Base-by-base conservation (phyloP, 2,329 filamentous ascomycete species). In the Acephala macrosclerotiorum region DNA sequence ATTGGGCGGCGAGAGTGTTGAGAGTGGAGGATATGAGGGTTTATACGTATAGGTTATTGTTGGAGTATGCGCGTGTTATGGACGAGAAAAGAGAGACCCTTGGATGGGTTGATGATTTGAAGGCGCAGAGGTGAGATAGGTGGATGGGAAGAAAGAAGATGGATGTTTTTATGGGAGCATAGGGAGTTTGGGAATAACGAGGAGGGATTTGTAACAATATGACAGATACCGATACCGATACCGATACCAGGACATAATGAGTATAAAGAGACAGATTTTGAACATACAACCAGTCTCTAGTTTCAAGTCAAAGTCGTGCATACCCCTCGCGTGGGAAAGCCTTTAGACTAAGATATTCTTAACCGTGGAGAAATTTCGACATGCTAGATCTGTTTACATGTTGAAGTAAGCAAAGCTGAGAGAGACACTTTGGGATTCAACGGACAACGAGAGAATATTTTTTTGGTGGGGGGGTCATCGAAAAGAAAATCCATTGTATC, bases 1-100 rank as follows among this genome's bases (percentile, higher is more conserved):
- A 87, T 20, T 95, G 92, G 92, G 89, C 90, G 1, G 83, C 85
- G 67, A 88, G 85, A 78, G 89, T 89, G 20, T 78, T 94, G 45
- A 80, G 92, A 66, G 25, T 55, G 66, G 90, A 91, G 73, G 89
- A 92, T 72, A 87, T 92, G 79, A 56, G 80, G 67, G 76, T 87
- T 8, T 87, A 87, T 72, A 78, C 83, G 71, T 90, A 91, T 71
- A 80, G 91, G 64, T 73, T 95, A 66, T 76, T 92, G 58, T 74
- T 91, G 66, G 89, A 91, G 84, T 91, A 80, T 68, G 79, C 73
- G 14, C 65, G 75, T 47, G 63, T 77, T 20, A 68, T 75, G 55
- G 75, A 77, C 65, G 73, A 73, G 49, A 66, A 70, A 22, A 67
- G 75, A 47, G 73, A 77, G 36, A 64, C 47, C 16, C 67, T 75